Base-by-base conservation (phyloP, 2,329 filamentous ascomycete species). In the Akanthomyces uredinophilus region DNA sequence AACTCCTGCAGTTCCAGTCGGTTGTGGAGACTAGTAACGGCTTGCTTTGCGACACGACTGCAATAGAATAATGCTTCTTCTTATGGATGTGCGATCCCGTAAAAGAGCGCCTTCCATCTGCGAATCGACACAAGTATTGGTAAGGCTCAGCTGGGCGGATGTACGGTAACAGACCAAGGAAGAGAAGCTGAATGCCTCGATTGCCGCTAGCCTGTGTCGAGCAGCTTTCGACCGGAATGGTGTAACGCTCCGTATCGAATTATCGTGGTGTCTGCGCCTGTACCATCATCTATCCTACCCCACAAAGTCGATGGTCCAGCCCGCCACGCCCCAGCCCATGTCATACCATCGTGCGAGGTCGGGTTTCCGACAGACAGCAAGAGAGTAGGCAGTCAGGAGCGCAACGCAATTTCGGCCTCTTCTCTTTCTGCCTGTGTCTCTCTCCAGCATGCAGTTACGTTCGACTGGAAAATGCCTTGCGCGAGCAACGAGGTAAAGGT, bases 261-360 rank as follows among this genome's bases (percentile, higher is more conserved):
- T 22, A 50, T 59, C 8, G 29, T 37, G 22, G 24, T 32, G 20
- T 5, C 16, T 22, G 11, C 5, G 10, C 18, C 13, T 37, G 7
- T 18, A n/a, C 43, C 27, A 20, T 49, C 20, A 27, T 37, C 11
- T 16, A 14, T 43, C 20, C 35, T 54, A 8, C 51, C 35, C 56
- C 56, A 59, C 46, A 59, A 32, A 43, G 16, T 59, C 20, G 20
- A 49, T 59, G 46, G 18, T 35, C 20, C 56, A 39, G 55, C 43
- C 55, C 29, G 27, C 52, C 52, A 32, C 54, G 11, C n/a, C 14
- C 29, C 11, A 1, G 22, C 56, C 56, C 56, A 49, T 24, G 46
- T 22, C 44, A 51, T 50, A 22, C 2, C 22, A 43, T 7, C 56
- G 3, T 41, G 32, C 44, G 50, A 56, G 44, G 55, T 58, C 41